A percentile compares a stretch with the other conserved stretches of the same genome.
Conservation (phyloP, 257 asterid genomes). For the Nicotiana obtusifolia region DNA sequence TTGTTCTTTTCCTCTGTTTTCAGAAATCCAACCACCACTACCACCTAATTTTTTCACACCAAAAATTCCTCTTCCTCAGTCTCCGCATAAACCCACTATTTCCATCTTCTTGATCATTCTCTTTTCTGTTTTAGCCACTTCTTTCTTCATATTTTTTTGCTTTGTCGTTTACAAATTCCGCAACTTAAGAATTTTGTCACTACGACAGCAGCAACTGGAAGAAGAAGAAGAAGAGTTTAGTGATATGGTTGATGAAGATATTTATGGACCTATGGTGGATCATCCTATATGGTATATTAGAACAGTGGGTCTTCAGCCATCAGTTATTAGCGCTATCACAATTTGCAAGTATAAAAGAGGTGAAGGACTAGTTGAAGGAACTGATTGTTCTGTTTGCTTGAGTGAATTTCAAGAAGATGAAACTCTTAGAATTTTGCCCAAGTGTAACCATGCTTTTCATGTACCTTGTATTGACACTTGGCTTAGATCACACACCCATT, state of each 20-base stretch:
- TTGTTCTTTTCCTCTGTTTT: constrained; percentile 6
- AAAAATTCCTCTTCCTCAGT: neutral
- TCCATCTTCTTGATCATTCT: constrained; percentile 30
- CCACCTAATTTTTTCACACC: constrained; percentile 17
- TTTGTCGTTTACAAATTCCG: constrained; percentile 36
- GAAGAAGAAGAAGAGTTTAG: constrained; percentile 17
- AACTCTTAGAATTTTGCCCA: constrained; percentile 54
- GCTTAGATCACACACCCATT: constrained; percentile 74
- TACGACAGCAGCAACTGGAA: neutral
- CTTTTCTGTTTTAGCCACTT: constrained; percentile 36
- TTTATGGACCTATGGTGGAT: constrained; percentile 49
- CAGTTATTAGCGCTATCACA: constrained; percentile 55
- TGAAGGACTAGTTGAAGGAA: constrained; percentile 57
- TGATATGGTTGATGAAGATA: constrained; percentile 34
- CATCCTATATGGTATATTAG: constrained; percentile 80
- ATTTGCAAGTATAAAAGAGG: constrained; percentile 47
- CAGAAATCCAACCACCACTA: constrained; percentile 1
- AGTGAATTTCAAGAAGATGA: constrained; percentile 67
- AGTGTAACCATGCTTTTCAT: constrained; percentile 85
- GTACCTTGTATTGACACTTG: constrained; percentile 76
- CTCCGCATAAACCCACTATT: constrained; percentile 3
- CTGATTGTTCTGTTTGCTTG: constrained; percentile 78
- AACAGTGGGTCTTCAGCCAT: constrained; percentile 59
- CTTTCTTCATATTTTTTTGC: constrained; percentile 35
- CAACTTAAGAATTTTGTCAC: constrained; percentile 7